Base-by-base conservation (phyloP, 73 alveolate genomes). In the Diophrys sp. region DNA sequence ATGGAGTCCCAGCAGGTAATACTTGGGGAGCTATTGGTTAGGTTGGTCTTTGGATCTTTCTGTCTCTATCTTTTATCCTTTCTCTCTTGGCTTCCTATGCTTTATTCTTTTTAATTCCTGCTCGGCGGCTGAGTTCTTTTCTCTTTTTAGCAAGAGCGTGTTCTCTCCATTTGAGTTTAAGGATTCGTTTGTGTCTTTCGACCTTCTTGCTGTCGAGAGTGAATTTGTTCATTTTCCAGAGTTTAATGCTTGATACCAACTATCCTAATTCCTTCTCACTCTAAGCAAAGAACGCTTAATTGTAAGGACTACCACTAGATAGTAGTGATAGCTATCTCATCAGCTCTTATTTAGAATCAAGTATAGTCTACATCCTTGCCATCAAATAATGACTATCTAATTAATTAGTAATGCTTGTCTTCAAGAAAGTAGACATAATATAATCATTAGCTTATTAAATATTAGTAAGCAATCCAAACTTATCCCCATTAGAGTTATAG, bases 81-180 rank as follows among this genome's bases (percentile, higher is more conserved):
- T 62, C 72, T 14, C 14, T n/a, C n/a, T 62, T 62, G 31, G n/a
- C 8, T 25, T 23, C 14, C 29, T 23, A 2, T 11, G 26, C 26
- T 62, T 62, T 25, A 29, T 62, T 62, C n/a, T 62, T 62, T 29
- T 62, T 62, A 2, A 11, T 62, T 11, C 72, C 72, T 11, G 72
- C 72, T 2, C 5, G 26, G 8, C 30, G 5, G n/a, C 31, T 29
- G 2, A 23, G 5, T 2, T 14, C 72, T 62, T 25, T 14, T n/a
- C 26, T 23, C 2, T 2, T 23, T 62, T 62, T 14, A 23, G 33
- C 30, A 2, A 23, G 72, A 62, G 72, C 72, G 2, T 62, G 72
- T 14, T 62, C 72, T 62, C 30, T 62, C 72, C 72, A 62, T n/a
- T 62, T 62, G 29, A 62, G 72, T 62, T 62, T 62, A 62, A 62